A percentile compares a stretch with the other conserved stretches of the same genome.
Conservation (phyloP, 345 rosid species). For the Triadica sebifera region DNA sequence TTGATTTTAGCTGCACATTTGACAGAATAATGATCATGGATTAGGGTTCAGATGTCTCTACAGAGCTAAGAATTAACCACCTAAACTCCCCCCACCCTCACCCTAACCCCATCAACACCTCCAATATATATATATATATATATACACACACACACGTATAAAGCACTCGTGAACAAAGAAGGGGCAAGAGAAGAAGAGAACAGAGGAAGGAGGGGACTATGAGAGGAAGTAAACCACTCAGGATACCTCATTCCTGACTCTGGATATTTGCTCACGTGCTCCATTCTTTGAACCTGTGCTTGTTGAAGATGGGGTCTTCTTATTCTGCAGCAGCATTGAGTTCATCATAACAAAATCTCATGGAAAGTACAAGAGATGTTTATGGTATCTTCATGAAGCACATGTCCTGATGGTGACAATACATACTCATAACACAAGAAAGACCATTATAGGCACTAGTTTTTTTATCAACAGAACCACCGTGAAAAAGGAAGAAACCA, state of each 20-base stretch:
- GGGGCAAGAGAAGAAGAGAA: neutral
- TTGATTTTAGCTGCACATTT: slow-evolving; percentile 45
- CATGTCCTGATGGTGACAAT: too few relatives aligned
- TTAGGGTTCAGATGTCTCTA: slow-evolving; percentile 3
- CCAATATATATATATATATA: too few relatives aligned
- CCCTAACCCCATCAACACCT: neutral
- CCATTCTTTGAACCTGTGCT: slow-evolving; percentile 39
- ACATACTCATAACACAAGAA: neutral
- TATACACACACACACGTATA: too few relatives aligned
- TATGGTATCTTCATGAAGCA: too few relatives aligned
- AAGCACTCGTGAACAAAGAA: too few relatives aligned
- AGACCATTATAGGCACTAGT: too few relatives aligned
- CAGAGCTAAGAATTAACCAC: neutral
- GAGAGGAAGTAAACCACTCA: neutral
- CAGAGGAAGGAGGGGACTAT: neutral
- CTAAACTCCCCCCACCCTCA: neutral
- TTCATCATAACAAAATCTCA: slow-evolving; percentile 3
- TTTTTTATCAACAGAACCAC: too few relatives aligned
- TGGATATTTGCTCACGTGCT: slow-evolving; percentile 29
- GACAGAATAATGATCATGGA: slow-evolving; percentile 1
- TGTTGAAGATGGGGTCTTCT: slow-evolving; percentile 42
- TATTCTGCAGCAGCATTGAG: slow-evolving; percentile 45
- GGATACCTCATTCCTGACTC: slow-evolving; percentile 48
- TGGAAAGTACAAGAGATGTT: too few relatives aligned
- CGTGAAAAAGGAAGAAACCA: too few relatives aligned